Conservation (phyloP, 495 filamentous ascomycete species). For the Glonium stellatum region DNA sequence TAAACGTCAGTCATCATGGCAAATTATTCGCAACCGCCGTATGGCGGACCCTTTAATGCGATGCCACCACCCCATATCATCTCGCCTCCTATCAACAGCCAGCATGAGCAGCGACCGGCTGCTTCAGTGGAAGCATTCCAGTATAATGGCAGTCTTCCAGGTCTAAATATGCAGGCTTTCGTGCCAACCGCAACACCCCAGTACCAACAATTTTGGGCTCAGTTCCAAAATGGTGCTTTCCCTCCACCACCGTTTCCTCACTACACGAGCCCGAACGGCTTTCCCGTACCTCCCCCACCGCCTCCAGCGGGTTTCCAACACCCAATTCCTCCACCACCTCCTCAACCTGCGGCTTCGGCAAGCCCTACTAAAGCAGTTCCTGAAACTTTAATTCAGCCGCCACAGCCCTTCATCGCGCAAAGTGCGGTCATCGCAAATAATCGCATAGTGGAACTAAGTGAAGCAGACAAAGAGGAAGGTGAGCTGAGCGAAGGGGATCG, state of each 20-base stretch:
- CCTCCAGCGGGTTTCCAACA: neutral
- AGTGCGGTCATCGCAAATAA: constrained; percentile 22
- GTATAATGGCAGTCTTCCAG: constrained; percentile 3
- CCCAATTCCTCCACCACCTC: constrained; percentile 1
- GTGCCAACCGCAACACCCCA: neutral
- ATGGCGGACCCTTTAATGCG: constrained; percentile 6
- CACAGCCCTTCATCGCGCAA: constrained; percentile 7
- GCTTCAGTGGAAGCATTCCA: constrained; percentile 9
- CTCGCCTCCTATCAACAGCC: neutral
- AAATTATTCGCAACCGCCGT: constrained; percentile 21
- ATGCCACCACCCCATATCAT: constrained; percentile 1
- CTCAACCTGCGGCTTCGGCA: neutral
- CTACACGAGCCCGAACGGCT: neutral
- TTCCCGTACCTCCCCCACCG: constrained; percentile 10
- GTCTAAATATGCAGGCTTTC: constrained; percentile 8
- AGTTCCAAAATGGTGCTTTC: neutral
- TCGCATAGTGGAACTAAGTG: constrained; percentile 28
- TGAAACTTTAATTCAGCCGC: neutral
- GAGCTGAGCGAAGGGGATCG: constrained; percentile 64
- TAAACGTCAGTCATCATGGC: constrained; percentile 11
- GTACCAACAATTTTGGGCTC: neutral
- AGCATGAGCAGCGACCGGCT: constrained; percentile 2
- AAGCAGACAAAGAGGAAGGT: constrained; percentile 55
- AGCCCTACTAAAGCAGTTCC: constrained; percentile 5
- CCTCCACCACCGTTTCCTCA: constrained; percentile 3